Base-by-base conservation (phyloP, 23 red algal species). In the Gracilaria caudata region DNA sequence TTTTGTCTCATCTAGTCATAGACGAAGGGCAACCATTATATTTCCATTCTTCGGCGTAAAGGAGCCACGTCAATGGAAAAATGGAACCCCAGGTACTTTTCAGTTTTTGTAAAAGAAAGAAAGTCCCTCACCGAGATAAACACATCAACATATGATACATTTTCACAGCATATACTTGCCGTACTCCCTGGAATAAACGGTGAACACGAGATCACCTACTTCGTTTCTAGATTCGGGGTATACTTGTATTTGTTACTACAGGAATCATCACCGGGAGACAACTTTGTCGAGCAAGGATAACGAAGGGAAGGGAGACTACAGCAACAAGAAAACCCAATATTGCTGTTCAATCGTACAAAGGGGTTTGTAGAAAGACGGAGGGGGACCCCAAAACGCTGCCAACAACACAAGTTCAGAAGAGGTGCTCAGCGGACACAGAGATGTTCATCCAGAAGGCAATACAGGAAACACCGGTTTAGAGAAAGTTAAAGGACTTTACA, bases 1-100 rank as follows among this genome's bases (percentile, higher is more conserved):
- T 66, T n/a, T 66, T 66, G 61, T 33, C 23, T 66, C 61, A 35
- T 4, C 61, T 66, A 66, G 61, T 66, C 30, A 14, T 66, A 66
- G 3, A 25, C 61, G 16, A 13, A 63, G 23, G 29, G 61, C 2
- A 30, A 3, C 9, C 61, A 3, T 3, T 66, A 3, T 19, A 36
- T 11, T 66, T 25, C 61, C 30, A 66, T 66, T 36, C 29, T 35
- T 26, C 30, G 61, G 13, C 13, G 21, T 36, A 17, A 2, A 66
- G 61, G 3, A 36, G 29, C 19, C 14, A 33, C 8, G 32, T 35
- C 0, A 19, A 30, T 37, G 61, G 13, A 25, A 66, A 7, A 30
- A 66, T 66, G 29, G 61, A 66, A 36, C 29, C 29, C 25, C 23
- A 30, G 30, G 36, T 66, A 36, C 32, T 16, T 53, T 53, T 36